Evolutionary conservation across 2,329 filamentous ascomycete genomes (phyloP), one percentile per base, ranked within the genome.

Genomic region (Penicillium sumatraense): DNA sequence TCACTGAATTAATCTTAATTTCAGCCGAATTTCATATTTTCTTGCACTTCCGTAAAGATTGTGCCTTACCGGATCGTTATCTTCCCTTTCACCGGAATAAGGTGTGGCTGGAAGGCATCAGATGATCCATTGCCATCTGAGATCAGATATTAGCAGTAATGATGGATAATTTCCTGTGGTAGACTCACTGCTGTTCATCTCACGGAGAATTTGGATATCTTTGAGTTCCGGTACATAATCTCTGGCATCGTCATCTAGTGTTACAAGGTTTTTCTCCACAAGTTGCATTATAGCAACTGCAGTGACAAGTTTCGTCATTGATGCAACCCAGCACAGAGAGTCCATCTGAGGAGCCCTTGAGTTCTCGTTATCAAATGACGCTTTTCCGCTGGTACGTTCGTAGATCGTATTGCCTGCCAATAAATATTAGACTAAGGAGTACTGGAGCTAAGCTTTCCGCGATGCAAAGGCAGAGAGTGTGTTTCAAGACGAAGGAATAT

Each of bases 301-400:
- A 11, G 66, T 66, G 3, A 77, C 63, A 24, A 77, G 58, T 54
- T 78, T 78, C 1, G 75, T 78, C 66, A 78, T 80, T 3, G 76
- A 79, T 3, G 80, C 80, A 41, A 82, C 78, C 79, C 80, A 83
- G 63, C 85, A 88, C 1, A 85, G 73, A 5, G 77, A 83, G 38
- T 89, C 83, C 4, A 44, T 9, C 45, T 21, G 40, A 42, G 40
- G 40, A 8, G 40, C 9, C 11, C 3, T 42, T 5, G 23, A 10
- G 29, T 46, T 36, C 14, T 13, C 5, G 6, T 13, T 21, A 20
- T 40, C 41, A 29, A 47, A 47, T 3, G 27, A 21, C 7, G 50
- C 50, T 24, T 40, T 52, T 27, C 50, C 50, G 13, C 29, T 26
- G 20, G 50, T 23, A 4, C 33, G 29, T 6, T 46, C 33, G 31